Base-by-base conservation (phyloP, 1,284 basidiomycete genomes). In the Irpex lacteus region DNA sequence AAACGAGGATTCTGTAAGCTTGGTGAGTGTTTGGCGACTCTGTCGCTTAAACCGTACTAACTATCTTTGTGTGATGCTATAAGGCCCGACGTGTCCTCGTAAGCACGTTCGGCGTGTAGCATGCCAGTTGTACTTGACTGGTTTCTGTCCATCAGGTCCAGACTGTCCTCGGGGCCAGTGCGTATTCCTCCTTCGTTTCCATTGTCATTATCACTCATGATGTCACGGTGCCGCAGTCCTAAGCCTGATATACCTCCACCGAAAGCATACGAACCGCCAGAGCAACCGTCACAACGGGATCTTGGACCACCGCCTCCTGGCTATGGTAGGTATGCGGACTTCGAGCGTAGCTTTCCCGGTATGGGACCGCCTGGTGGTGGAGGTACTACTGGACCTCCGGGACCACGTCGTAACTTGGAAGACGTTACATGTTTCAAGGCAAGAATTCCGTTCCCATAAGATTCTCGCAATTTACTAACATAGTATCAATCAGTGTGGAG, bases 1-100 rank as follows among this genome's bases (percentile, higher is more conserved):
- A 92, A 92, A 68, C 82, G 98, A 66, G 98, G 98, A 0, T 99
- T 99, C 75, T 99, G 98, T 76, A 91, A 89, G 73, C 82, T 95
- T 65, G 95, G 94, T 95, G 66, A 68, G 86, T 70, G 21, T 19
- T 26, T 60, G 63, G 58, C 67, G 18, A 15, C 60, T 36, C 49
- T 32, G 32, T 47, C 13, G 60, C 40, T 44, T 44, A 15, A 44
- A 44, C 15, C 26, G 60, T 63, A 63, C 57, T 60, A 60, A 64
- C 63, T 13, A 60, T 9, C 36, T 60, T 26, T 55, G 21, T 38
- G 19, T 47, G 21, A 15, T 57, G 36, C 13, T 49, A 40, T 60
- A 38, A 95, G 96, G 97, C 9, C 95, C 96, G 0, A 80, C 78
- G 18, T 99, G 98, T 75, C 90, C 94, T 3, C 87, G 96, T 62